A percentile compares a stretch with the other conserved stretches of the same genome.
These are phyloP conservation scores for Cucumis variabilis DNA, from an alignment of 331 rosid genomes.

Conservation along the genomic window DNA sequence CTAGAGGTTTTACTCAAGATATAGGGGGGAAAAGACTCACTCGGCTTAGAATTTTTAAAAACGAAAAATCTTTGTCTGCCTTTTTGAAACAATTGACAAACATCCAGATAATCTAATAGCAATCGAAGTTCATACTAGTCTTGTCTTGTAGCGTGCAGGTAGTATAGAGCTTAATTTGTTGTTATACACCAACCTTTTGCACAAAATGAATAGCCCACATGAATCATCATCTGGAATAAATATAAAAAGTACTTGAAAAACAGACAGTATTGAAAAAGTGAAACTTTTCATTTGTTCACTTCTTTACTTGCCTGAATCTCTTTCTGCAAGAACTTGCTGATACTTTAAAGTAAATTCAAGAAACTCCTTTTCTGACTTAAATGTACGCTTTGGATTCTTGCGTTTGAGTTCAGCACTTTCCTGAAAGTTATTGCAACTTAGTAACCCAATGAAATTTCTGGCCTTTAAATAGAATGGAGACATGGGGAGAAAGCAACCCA, in stretches of 20 bases:
- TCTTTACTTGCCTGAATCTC: conserved; percentile 71
- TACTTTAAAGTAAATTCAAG: conserved; percentile 87
- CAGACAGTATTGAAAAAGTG: neutral
- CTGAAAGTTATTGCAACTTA: conserved; percentile 51
- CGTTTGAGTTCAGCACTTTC: conserved; percentile 78
- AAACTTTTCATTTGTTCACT: conserved; percentile 6
- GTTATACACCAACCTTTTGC: neutral
- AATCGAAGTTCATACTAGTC: conserved; percentile 3
- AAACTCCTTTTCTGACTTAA: conserved; percentile 90
- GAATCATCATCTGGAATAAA: conserved; percentile 14
- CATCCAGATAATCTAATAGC: conserved; percentile 9
- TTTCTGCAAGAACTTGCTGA: conserved; percentile 86
- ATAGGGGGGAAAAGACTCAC: neutral
- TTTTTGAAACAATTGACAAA: neutral
- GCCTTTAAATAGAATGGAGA: neutral
- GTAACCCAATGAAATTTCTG: conserved; percentile 2
- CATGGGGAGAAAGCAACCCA: neutral
- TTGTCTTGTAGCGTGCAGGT: neutral
- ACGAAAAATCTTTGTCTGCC: no score
- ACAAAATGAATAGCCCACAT: neutral
- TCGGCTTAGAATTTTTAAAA: no score
- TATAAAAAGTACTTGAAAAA: conserved; percentile 13
- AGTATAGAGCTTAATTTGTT: neutral
- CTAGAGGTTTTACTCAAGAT: neutral
- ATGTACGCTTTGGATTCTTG: conserved; percentile 74